Evolutionary conservation across 768 basidiomycete genomes (phyloP), one percentile per base, ranked within the genome.

Genomic region (Naganishia friedmannii): DNA sequence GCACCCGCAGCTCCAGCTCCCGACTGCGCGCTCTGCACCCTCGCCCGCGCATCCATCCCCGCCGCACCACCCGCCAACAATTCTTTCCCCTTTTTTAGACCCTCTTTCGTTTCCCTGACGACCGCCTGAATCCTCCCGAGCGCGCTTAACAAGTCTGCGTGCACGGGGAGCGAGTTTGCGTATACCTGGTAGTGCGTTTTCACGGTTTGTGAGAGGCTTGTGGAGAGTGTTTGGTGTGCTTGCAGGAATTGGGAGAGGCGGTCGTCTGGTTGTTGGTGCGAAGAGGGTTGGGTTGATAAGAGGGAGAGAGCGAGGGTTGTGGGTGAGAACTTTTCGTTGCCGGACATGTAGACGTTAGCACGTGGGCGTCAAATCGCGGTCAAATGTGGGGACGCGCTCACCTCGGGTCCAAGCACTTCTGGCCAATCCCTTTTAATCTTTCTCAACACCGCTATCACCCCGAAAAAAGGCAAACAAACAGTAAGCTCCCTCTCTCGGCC

Each of bases 301-400:
- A 99, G 85, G 75, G 92, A 89, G 19, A 99, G 85, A 4, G 96
- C 94, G 45, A 98, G 85, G 76, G 94, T 90, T 39, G 96, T 94
- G 57, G 90, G 90, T 78, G 96, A 95, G 82, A 98, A 99, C 89
- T 93, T n/a, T n/a, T n/a, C n/a, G n/a, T n/a, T n/a, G n/a, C n/a
- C n/a, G n/a, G n/a, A n/a, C n/a, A n/a, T n/a, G n/a, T n/a, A n/a
- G n/a, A n/a, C n/a, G n/a, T n/a, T n/a, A n/a, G n/a, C n/a, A n/a
- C n/a, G n/a, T n/a, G n/a, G n/a, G n/a, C n/a, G n/a, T n/a, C n/a
- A n/a, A n/a, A n/a, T n/a, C n/a, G n/a, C n/a, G n/a, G n/a, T n/a
- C n/a, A n/a, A n/a, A n/a, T n/a, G n/a, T n/a, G n/a, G 15, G 1
- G 8, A 23, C 2, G 39, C 3, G 58, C 74, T 48, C 51, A 76